Evolutionary conservation across 2,329 filamentous ascomycete species (phyloP).

Genomic region (Aspergillus arachidicola): DNA sequence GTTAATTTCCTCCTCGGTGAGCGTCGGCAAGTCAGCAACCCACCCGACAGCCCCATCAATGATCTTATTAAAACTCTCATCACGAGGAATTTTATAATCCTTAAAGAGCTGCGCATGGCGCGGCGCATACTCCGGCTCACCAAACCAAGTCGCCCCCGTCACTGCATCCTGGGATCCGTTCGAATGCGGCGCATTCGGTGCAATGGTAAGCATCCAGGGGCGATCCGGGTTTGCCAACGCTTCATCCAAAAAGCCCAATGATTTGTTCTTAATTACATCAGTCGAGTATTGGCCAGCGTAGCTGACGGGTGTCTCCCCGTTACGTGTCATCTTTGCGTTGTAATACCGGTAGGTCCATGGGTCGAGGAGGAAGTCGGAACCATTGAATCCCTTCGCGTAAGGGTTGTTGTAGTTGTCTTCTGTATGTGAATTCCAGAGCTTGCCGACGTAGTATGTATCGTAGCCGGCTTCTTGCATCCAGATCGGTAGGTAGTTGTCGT

Average conservation of each 20-base stretch:
- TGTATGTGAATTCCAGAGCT: constrained; percentile 68
- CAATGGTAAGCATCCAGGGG: constrained; percentile 68
- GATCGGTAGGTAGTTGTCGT: constrained; percentile 68
- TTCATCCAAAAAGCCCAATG: constrained; percentile 61
- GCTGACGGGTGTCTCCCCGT: constrained; percentile 56
- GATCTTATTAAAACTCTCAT: constrained; percentile 61
- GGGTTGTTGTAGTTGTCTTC: constrained; percentile 64
- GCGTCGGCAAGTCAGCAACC: constrained; percentile 45
- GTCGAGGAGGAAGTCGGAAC: constrained; percentile 63
- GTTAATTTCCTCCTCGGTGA: constrained; percentile 50
- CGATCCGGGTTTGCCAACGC: constrained; percentile 51
- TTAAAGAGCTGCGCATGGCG: constrained; percentile 64
- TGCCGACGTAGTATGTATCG: constrained; percentile 70
- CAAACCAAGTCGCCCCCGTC: constrained; percentile 24
- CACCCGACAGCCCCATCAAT: constrained; percentile 53
- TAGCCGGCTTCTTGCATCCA: constrained; percentile 73
- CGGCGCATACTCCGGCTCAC: constrained; percentile 43
- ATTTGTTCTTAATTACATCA: constrained; percentile 61
- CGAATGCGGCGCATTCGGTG: constrained; percentile 67
- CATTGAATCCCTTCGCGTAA: constrained; percentile 61
- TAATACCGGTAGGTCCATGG: constrained; percentile 69
- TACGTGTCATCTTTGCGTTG: constrained; percentile 63
- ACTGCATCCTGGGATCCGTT: constrained; percentile 37
- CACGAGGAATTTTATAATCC: constrained; percentile 60
- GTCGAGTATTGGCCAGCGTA: constrained; percentile 58